phyloP scores from a whole-genome alignment of 2,329 filamentous ascomycete species.

The Coniochaeta pulveracea region DNA sequence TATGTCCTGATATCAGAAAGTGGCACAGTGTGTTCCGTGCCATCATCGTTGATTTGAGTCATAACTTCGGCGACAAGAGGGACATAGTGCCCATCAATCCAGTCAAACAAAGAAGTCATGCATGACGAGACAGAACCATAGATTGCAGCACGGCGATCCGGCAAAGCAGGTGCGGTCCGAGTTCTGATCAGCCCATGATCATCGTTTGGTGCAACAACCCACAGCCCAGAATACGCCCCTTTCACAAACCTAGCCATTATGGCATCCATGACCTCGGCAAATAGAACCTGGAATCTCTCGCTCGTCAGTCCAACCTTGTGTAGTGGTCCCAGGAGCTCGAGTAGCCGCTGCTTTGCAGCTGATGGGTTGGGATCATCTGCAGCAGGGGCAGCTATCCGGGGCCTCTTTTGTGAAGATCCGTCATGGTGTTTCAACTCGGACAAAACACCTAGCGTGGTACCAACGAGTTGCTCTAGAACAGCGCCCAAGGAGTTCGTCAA shows the following conservation, averaged over 20 bases:
- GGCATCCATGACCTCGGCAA: slow-evolving; percentile 59
- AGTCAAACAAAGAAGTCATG: slow-evolving; percentile 48
- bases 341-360: slow-evolving; percentile 36
- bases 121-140: slow-evolving; percentile 36
- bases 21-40: slow-evolving; percentile 25
- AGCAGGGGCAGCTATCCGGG: slow-evolving; percentile 12
- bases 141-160: no score
- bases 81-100: slow-evolving; percentile 58
- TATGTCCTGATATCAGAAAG: slow-evolving; percentile 53
- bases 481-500: slow-evolving; percentile 41
- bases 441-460: slow-evolving; percentile 31
- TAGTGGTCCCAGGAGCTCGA: slow-evolving; percentile 46
- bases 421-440: no score
- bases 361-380: slow-evolving; percentile 19
- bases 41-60: slow-evolving; percentile 26
- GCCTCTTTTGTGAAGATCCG: slow-evolving; percentile 1
- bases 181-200: slow-evolving; percentile 11
- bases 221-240: slow-evolving; percentile 51
- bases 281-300: slow-evolving; percentile 57
- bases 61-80: slow-evolving; percentile 54
- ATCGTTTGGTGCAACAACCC: slow-evolving; percentile 28
- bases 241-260: slow-evolving; percentile 54
- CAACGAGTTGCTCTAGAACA: slow-evolving; percentile 42
- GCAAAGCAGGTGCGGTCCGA: slow-evolving; percentile 10
- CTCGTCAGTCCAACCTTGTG: slow-evolving; percentile 56